Conservation (phyloP, 1,284 basidiomycete genomes). For the Tausonia pullulans region DNA sequence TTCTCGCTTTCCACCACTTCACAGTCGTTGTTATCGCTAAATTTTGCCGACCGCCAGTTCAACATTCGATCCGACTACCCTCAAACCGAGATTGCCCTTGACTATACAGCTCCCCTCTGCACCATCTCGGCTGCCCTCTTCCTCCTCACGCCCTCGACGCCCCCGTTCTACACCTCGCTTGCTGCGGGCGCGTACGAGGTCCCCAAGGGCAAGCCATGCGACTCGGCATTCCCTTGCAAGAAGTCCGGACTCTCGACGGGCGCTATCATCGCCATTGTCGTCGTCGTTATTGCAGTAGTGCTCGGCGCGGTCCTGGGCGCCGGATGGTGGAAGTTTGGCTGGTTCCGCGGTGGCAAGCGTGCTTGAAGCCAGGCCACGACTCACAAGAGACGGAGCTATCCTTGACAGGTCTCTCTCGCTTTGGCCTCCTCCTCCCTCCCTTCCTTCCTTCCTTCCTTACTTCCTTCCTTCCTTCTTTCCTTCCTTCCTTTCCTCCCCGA, state of each 20-base stretch:
- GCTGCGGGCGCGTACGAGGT: slow-evolving; percentile 54
- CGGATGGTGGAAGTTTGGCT: slow-evolving; percentile 9
- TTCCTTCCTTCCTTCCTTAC: too few relatives aligned
- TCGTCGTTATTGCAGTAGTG: slow-evolving; percentile 52
- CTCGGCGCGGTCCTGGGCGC: slow-evolving; percentile 23
- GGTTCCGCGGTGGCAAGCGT: slow-evolving; percentile 3
- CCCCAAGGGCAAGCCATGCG: slow-evolving; percentile 62
- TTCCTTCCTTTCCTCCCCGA: background rate
- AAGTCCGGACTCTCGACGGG: slow-evolving; percentile 42
- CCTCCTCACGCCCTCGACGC: slow-evolving; percentile 25
- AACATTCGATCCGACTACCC: slow-evolving; percentile 75
- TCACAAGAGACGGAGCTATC: background rate
- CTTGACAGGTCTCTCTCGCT: too few relatives aligned
- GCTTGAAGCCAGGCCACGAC: background rate
- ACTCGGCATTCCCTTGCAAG: slow-evolving; percentile 51
- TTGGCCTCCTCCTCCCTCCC: background rate
- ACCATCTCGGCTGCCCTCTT: slow-evolving; percentile 51
- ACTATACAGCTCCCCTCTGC: slow-evolving; percentile 76
- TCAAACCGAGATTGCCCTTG: slow-evolving; percentile 64
- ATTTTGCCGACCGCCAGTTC: slow-evolving; percentile 32
- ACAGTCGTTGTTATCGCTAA: too few relatives aligned
- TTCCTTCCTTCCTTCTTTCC: background rate
- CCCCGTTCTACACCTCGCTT: slow-evolving; percentile 66
- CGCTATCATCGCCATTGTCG: slow-evolving; percentile 59
- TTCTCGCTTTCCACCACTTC: too few relatives aligned